These are phyloP conservation scores for Hypoxylon fragiforme DNA, from an alignment of 495 filamentous ascomycete species.

Conservation along the genomic window DNA sequence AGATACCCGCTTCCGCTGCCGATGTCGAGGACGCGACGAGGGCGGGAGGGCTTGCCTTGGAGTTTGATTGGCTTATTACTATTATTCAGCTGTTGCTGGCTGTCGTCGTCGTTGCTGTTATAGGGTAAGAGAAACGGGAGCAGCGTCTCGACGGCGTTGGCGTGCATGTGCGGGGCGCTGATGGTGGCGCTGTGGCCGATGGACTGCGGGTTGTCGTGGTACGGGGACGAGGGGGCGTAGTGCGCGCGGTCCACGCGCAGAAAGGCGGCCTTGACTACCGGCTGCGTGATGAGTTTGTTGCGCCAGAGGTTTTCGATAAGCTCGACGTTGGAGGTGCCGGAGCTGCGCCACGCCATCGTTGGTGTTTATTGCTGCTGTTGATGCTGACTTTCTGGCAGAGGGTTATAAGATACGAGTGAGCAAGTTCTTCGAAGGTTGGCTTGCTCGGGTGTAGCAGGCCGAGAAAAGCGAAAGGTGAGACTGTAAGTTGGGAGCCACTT, in stretches of 20 bases:
- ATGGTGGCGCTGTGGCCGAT: constrained; percentile 92
- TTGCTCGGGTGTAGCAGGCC: background rate
- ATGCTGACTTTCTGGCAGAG: background rate
- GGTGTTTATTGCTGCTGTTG: too few relatives aligned
- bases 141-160: constrained; percentile 69
- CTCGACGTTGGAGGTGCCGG: constrained; percentile 73
- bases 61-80: background rate
- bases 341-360: constrained; percentile 92
- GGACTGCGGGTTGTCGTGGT: constrained; percentile 86
- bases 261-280: constrained; percentile 77
- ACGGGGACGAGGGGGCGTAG: constrained; percentile 69
- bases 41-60: constrained; percentile 3
- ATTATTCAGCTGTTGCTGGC: constrained; percentile 44
- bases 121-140: constrained; percentile 59
- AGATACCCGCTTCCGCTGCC: constrained; percentile 91
- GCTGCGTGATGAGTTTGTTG: constrained; percentile 70
- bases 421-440: background rate
- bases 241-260: constrained; percentile 84
- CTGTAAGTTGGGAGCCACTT: constrained; percentile 14
- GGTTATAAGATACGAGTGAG: too few relatives aligned
- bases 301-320: constrained; percentile 78
- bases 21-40: constrained; percentile 74
- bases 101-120: constrained; percentile 22
- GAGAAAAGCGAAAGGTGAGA: constrained; percentile 3
- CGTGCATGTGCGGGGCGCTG: constrained; percentile 97